Percentiles rank a stretch among this genome's conserved stretches.
Evolutionary conservation across 2,329 filamentous ascomycete species (phyloP).

Genomic region (Colletotrichum filicis): DNA sequence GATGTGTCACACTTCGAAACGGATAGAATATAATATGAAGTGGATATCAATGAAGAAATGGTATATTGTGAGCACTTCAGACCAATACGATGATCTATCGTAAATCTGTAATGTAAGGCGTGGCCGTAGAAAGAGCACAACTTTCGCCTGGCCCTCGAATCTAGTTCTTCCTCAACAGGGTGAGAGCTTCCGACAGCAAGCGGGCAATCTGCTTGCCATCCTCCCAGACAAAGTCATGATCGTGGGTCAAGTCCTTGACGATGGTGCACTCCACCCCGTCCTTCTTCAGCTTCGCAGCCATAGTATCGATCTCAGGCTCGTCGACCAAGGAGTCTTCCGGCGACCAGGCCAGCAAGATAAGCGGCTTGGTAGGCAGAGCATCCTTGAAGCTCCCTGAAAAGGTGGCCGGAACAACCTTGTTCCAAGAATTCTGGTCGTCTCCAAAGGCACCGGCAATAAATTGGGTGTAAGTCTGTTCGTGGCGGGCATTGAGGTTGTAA

Average conservation of each 20-base stretch:
- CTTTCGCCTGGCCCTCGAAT: neutral
- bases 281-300: conserved; percentile 59
- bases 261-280: conserved; percentile 47
- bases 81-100: neutral
- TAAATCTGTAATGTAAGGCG: neutral
- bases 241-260: conserved; percentile 60
- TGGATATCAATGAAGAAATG: neutral
- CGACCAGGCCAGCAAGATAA: conserved; percentile 57
- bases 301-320: conserved; percentile 66
- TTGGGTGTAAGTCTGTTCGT: conserved; percentile 60
- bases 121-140: neutral
- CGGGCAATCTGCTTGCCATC: conserved; percentile 67
- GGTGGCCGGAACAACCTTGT: conserved; percentile 63
- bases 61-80: conserved; percentile 6
- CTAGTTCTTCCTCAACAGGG: conserved; percentile 10
- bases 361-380: conserved; percentile 47
- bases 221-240: conserved; percentile 73
- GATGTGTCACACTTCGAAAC: neutral
- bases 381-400: conserved; percentile 53
- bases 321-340: conserved; percentile 62
- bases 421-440: conserved; percentile 59
- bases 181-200: conserved; percentile 49
- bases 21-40: neutral
- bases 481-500: conserved; percentile 59
- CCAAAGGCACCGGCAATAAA: conserved; percentile 74